A percentile compares a stretch with the other conserved stretches of the same genome.
Conservation (phyloP, 2,329 filamentous ascomycete genomes). For the Zymoseptoria crescenta region DNA sequence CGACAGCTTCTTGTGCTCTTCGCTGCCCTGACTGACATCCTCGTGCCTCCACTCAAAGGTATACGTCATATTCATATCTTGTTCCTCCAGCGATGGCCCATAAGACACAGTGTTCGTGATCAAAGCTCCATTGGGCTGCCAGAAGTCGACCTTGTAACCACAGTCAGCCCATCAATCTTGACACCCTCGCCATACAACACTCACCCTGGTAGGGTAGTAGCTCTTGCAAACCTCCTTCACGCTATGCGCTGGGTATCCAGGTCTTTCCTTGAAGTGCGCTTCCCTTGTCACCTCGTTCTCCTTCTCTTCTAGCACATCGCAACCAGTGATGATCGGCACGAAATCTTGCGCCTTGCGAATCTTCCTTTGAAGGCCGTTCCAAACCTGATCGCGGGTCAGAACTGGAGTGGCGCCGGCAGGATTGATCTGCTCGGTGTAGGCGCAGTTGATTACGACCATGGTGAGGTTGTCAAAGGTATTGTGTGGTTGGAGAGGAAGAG, state of each 20-base stretch:
- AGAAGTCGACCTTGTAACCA: constrained; percentile 37
- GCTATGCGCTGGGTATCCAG: constrained; percentile 19
- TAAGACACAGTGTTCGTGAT: constrained; percentile 40
- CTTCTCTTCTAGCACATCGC: constrained; percentile 35
- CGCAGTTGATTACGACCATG: constrained; percentile 35
- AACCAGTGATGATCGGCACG: constrained; percentile 37
- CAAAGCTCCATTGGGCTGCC: constrained; percentile 35
- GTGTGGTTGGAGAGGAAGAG: not conserved
- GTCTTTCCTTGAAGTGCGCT: constrained; percentile 34
- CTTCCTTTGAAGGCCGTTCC: constrained; percentile 41
- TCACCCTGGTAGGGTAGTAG: constrained; percentile 35
- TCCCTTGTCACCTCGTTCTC: constrained; percentile 29
- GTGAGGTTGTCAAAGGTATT: constrained; percentile 5
- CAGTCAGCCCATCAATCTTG: not conserved
- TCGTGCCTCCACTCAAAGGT: constrained; percentile 37
- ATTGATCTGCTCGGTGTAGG: constrained; percentile 41
- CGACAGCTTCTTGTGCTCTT: constrained; percentile 26
- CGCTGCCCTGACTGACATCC: constrained; percentile 29
- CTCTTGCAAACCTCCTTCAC: constrained; percentile 35
- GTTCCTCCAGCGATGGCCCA: constrained; percentile 27
- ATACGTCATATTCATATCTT: constrained; percentile 40
- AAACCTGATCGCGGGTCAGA: constrained; percentile 33
- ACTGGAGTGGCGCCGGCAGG: constrained; percentile 30
- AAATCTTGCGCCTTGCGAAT: constrained; percentile 41
- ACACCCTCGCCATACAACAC: constrained; percentile 3